Conservation (phyloP, 176 grass and related monocot genomes). For the Ananas comosus region DNA sequence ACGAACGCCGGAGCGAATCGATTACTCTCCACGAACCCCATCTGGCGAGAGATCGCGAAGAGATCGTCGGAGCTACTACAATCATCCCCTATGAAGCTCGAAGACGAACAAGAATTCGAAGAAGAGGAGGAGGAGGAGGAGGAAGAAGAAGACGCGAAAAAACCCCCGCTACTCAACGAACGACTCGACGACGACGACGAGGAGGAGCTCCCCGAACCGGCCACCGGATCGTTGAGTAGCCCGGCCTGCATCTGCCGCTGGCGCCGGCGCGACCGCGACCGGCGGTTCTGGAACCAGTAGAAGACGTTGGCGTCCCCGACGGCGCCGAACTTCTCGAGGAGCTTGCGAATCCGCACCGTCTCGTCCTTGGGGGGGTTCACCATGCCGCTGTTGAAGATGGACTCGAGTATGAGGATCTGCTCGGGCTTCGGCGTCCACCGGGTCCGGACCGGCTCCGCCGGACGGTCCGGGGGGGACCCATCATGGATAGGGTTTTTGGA, state of each 20-base stretch:
- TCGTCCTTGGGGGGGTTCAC: conserved; percentile 96
- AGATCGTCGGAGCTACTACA: conserved; percentile 51
- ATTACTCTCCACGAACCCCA: conserved; percentile 38
- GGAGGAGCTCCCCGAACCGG: conserved; percentile 5
- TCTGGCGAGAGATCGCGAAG: conserved; percentile 80
- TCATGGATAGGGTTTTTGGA: not conserved
- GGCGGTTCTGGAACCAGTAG: conserved; percentile 97
- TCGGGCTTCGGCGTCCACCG: conserved; percentile 95
- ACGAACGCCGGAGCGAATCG: conserved; percentile 23
- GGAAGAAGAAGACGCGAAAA: conserved; percentile 14
- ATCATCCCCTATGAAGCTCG: conserved; percentile 26
- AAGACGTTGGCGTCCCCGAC: conserved; percentile 95
- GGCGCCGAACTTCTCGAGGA: conserved; percentile 82
- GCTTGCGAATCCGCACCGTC: conserved; percentile 84
- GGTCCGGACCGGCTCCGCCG: conserved; percentile 50
- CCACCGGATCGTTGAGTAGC: not conserved
- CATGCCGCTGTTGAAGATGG: conserved; percentile 98
- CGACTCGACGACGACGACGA: not conserved
- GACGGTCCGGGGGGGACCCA: not conserved
- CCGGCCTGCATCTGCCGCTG: conserved; percentile 75
- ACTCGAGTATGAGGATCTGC: conserved; percentile 92
- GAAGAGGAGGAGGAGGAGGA: conserved; percentile 13
- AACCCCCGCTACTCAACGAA: conserved; percentile 19
- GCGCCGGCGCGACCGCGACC: conserved; percentile 73
- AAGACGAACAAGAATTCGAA: conserved; percentile 32